Evolutionary conservation across 495 filamentous ascomycete genomes (phyloP).

Genomic region (Sphaerosporella brunnea): DNA sequence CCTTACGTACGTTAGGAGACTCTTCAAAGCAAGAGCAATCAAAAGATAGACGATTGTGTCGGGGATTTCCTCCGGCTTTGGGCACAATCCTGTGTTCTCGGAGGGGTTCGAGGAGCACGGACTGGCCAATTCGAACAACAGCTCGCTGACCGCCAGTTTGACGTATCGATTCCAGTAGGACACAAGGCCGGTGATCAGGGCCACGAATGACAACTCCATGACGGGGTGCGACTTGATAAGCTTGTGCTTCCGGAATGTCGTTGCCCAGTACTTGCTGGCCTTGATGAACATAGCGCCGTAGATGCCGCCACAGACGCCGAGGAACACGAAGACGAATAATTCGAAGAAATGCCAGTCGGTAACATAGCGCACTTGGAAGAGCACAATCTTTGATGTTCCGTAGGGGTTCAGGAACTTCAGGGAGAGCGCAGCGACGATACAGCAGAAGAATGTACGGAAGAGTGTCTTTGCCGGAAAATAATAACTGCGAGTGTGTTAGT

Average conservation of each 20-base stretch:
- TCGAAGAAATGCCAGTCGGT: slow-evolving; percentile 92
- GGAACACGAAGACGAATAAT: slow-evolving; percentile 61
- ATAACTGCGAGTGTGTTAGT: slow-evolving; percentile 37
- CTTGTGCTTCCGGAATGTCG: slow-evolving; percentile 64
- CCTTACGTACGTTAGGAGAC: slow-evolving; percentile 44
- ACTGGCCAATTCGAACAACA: slow-evolving; percentile 75
- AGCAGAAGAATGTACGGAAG: slow-evolving; percentile 96
- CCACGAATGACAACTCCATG: slow-evolving; percentile 75
- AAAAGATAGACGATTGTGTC: slow-evolving; percentile 49
- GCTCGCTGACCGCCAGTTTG: slow-evolving; percentile 71
- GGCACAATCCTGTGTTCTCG: slow-evolving; percentile 60
- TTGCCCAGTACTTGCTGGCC: slow-evolving; percentile 73
- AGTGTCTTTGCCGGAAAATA: slow-evolving; percentile 98
- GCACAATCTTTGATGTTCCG: slow-evolving; percentile 85
- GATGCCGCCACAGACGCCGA: slow-evolving; percentile 71
- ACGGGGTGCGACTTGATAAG: slow-evolving; percentile 69
- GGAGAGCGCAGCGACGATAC: slow-evolving; percentile 76
- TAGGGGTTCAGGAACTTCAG: slow-evolving; percentile 93
- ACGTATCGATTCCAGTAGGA: slow-evolving; percentile 92
- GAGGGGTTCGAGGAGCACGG: slow-evolving; percentile 49
- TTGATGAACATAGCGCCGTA: slow-evolving; percentile 91
- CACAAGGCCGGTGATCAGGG: slow-evolving; percentile 60
- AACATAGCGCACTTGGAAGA: slow-evolving; percentile 87
- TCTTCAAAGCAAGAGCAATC: slow-evolving; percentile 75
- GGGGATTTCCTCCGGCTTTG: slow-evolving; percentile 53